Conservation (phyloP, 306 rosid species). For the Cucurbita argyrosperma region DNA sequence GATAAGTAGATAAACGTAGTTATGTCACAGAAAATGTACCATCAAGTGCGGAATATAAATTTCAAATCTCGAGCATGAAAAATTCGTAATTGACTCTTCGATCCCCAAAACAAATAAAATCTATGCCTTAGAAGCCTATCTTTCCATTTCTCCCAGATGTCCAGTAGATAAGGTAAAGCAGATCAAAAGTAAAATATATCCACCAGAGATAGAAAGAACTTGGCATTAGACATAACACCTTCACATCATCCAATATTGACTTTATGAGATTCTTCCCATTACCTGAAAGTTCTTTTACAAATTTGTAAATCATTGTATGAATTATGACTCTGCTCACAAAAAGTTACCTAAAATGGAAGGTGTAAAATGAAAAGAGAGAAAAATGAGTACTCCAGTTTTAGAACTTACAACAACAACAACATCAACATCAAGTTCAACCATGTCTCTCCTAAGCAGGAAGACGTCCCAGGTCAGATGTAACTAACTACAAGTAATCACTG, state of each 20-base stretch:
- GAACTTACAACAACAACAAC: background rate
- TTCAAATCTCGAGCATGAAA: too few relatives aligned
- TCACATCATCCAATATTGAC: background rate
- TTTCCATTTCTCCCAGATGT: too few relatives aligned
- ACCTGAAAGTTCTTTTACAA: background rate
- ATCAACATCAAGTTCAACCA: background rate
- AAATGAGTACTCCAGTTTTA: background rate
- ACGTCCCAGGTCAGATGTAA: background rate
- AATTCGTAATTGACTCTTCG: too few relatives aligned
- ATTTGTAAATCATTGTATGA: background rate
- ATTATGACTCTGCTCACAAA: background rate
- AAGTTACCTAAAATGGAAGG: too few relatives aligned
- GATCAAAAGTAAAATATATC: too few relatives aligned
- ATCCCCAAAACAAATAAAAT: too few relatives aligned
- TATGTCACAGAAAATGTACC: too few relatives aligned
- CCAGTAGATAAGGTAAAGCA: too few relatives aligned
- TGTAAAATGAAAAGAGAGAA: background rate
- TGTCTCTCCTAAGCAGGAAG: background rate
- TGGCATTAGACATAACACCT: background rate
- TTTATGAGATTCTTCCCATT: background rate
- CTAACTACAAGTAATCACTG: constrained; percentile 18
- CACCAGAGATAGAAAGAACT: too few relatives aligned
- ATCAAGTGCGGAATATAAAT: too few relatives aligned
- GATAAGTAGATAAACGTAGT: too few relatives aligned
- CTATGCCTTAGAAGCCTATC: too few relatives aligned